A percentile compares a stretch with the other conserved stretches of the same genome.
phyloP scores from a whole-genome alignment of 2,329 filamentous ascomycete genomes.

The Pleomassaria siparia region DNA sequence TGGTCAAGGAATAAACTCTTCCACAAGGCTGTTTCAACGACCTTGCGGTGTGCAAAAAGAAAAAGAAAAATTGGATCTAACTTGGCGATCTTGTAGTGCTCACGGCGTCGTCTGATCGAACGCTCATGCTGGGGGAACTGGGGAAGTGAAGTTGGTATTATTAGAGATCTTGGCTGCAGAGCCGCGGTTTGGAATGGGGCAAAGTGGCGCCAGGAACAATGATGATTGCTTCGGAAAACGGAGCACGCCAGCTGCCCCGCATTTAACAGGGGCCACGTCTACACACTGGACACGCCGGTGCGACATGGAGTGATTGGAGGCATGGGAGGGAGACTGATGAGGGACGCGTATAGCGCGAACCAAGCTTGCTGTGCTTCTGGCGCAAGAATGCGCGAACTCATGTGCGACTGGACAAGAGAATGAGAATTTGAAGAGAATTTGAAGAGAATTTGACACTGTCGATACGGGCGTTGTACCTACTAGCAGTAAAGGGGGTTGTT shows the following conservation, averaged over 20 bases:
- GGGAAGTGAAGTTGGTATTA: conserved; percentile 59
- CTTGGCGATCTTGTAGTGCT: conserved; percentile 62
- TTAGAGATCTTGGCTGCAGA: conserved; percentile 23
- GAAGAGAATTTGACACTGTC: conserved; percentile 20
- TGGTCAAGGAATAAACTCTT: neutral
- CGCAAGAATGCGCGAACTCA: conserved; percentile 17
- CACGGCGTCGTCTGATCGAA: conserved; percentile 87
- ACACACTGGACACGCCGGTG: conserved; percentile 35
- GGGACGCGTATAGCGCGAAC: conserved; percentile 23
- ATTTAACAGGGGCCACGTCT: conserved; percentile 27
- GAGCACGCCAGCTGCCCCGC: conserved; percentile 16
- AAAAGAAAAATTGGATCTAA: conserved; percentile 22
- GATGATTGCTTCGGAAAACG: conserved; percentile 8
- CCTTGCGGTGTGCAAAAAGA: conserved; percentile 5
- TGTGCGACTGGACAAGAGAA: conserved; percentile 12
- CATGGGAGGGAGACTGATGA: conserved; percentile 4
- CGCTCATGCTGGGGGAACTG: conserved; percentile 79
- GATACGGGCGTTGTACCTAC: conserved; percentile 20
- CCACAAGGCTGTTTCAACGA: conserved; percentile 17
- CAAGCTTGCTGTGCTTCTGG: conserved; percentile 19
- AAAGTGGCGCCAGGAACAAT: conserved; percentile 30
- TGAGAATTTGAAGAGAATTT: no score
- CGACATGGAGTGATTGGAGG: conserved; percentile 27
- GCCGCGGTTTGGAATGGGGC: conserved; percentile 21
- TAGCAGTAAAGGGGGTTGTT: conserved; percentile 17